Conservation (phyloP, 148 eudicot species). For the Pharnaceum exiguum region DNA sequence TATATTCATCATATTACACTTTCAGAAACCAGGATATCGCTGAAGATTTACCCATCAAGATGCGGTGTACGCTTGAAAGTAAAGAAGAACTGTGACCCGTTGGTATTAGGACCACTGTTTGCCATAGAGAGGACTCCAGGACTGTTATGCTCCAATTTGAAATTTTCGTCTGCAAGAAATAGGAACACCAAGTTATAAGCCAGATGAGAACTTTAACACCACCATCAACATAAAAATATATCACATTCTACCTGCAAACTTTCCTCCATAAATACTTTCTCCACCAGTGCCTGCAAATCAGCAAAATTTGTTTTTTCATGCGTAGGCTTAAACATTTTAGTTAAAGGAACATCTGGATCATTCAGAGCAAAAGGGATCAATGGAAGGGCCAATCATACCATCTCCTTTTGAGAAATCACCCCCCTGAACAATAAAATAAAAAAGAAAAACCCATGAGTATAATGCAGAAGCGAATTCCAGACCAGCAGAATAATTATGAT, state of each 20-base stretch:
- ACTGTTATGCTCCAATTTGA: slow-evolving; percentile 62
- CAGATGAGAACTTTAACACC: not conserved
- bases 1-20: not conserved
- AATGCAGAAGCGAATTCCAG: not conserved
- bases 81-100: slow-evolving; percentile 96
- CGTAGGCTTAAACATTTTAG: slow-evolving; percentile 41
- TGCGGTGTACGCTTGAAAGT: slow-evolving; percentile 72
- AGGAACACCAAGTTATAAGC: slow-evolving; percentile 2
- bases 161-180: slow-evolving; percentile 75
- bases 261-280: slow-evolving; percentile 96
- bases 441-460: not conserved
- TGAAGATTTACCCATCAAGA: slow-evolving; percentile 75
- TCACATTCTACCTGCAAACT: slow-evolving; percentile 67
- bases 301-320: slow-evolving; percentile 52
- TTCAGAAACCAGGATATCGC: not conserved
- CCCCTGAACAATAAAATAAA: slow-evolving; percentile 55
- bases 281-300: slow-evolving; percentile 99
- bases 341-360: slow-evolving; percentile 35
- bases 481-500: not conserved
- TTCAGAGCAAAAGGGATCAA: slow-evolving; percentile 17
- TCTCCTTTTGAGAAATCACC: slow-evolving; percentile 96
- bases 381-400: slow-evolving; percentile 54
- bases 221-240: not conserved
- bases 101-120: slow-evolving; percentile 80
- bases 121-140: slow-evolving; percentile 96